phyloP scores from a whole-genome alignment of 2,329 filamentous ascomycete species.

The Emergomyces pasteurianus region DNA sequence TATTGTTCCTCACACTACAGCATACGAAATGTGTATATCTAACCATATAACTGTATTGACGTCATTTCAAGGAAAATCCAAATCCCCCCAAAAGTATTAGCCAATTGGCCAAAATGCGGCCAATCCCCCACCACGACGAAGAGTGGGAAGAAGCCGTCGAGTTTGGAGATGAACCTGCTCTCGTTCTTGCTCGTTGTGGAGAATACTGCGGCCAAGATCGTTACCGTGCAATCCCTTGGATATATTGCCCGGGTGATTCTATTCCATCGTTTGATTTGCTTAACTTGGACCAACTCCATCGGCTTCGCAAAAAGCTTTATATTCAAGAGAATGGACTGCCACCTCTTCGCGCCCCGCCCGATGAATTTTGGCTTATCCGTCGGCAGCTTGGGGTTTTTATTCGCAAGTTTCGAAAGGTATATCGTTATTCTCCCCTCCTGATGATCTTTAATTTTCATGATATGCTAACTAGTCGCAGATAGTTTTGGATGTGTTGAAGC shows the following conservation, averaged over 20 bases:
- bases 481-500: not conserved
- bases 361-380: not conserved
- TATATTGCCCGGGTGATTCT: not conserved
- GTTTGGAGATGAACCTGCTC: not conserved
- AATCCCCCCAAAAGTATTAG: too few relatives aligned
- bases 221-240: not conserved
- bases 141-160: not conserved
- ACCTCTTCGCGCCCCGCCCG: not conserved
- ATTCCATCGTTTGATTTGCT: constrained; percentile 1
- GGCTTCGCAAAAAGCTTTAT: constrained; percentile 2
- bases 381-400: not conserved
- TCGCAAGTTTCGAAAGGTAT: not conserved
- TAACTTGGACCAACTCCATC: not conserved
- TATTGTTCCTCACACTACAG: not conserved
- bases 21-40: not conserved
- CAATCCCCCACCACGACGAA: not conserved
- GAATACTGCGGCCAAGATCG: not conserved
- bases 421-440: not conserved
- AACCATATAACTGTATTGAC: not conserved
- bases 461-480: not conserved
- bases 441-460: not conserved
- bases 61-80: not conserved
- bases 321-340: not conserved
- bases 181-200: not conserved
- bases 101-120: not conserved